Conservation (phyloP, 805 yeast genomes). For the Groenewaldozyma tartarivorans region DNA sequence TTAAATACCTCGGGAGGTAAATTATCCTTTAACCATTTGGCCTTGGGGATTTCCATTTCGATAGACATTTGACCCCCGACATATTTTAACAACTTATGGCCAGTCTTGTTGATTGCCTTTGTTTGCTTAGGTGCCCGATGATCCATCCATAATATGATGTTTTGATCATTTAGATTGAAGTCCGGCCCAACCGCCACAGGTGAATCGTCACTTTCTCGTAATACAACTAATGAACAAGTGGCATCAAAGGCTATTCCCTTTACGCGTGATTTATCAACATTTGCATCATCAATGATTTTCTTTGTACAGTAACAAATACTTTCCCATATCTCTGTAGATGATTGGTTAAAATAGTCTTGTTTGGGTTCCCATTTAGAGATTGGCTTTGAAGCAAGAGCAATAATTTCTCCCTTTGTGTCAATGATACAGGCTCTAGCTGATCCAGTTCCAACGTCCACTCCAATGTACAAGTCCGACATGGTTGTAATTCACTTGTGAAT, state of each 20-base stretch:
- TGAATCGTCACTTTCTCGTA: conserved; percentile 50
- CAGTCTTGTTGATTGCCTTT: conserved; percentile 66
- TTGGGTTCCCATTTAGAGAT: conserved; percentile 49
- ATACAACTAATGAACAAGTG: conserved; percentile 86
- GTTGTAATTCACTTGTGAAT: neutral
- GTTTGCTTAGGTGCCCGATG: conserved; percentile 87
- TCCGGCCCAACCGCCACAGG: conserved; percentile 93
- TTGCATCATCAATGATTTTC: conserved; percentile 63
- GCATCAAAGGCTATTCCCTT: conserved; percentile 95
- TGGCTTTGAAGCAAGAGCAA: conserved; percentile 61
- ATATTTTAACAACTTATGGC: conserved; percentile 71
- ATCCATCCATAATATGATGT: conserved; percentile 96
- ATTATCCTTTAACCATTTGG: conserved; percentile 88
- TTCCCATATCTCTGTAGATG: conserved; percentile 86
- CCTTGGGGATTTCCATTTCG: conserved; percentile 97
- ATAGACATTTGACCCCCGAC: conserved; percentile 98
- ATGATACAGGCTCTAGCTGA: conserved; percentile 92
- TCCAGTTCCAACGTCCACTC: conserved; percentile 96
- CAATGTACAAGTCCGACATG: conserved; percentile 42
- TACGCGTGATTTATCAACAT: conserved; percentile 55
- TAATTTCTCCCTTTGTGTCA: conserved; percentile 71
- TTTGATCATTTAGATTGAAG: conserved; percentile 60
- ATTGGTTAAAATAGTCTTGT: conserved; percentile 52
- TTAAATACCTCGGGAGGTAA: conserved; percentile 53
- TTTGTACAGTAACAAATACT: conserved; percentile 72